Conservation (phyloP, 2,329 filamentous ascomycete genomes). For the Fusarium agapanthi region DNA sequence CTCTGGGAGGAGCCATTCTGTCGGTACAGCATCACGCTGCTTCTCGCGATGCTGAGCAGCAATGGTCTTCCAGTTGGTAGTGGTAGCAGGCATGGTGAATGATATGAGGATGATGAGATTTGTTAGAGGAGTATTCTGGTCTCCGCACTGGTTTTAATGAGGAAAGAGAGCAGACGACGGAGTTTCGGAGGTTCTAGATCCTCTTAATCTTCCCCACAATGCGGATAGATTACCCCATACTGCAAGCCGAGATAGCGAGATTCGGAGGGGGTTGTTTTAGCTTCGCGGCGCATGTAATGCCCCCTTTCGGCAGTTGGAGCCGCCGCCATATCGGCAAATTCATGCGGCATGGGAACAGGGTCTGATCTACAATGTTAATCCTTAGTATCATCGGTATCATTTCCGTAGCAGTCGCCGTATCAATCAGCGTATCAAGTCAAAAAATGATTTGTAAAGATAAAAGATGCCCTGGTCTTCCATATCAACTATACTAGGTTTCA, state of each 20-base stretch:
- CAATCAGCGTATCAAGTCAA: not conserved
- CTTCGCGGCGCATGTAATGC: not conserved
- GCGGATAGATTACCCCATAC: not conserved
- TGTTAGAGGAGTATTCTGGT: too few relatives aligned
- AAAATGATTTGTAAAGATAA: constrained; percentile 6
- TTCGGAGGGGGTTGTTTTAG: not conserved
- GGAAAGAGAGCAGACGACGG: not conserved
- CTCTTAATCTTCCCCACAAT: not conserved
- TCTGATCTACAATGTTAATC: not conserved
- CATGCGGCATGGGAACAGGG: not conserved
- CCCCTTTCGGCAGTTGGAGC: not conserved
- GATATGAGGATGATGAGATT: not conserved
- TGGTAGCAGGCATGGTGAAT: constrained; percentile 25
- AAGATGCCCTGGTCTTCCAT: not conserved
- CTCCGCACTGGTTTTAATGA: not conserved
- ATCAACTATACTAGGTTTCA: not conserved
- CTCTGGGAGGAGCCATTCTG: constrained; percentile 19
- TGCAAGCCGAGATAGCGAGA: not conserved
- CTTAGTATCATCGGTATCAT: not conserved
- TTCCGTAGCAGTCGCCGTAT: not conserved
- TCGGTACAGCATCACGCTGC: constrained; percentile 23
- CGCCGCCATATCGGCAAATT: not conserved
- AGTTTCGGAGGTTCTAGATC: not conserved
- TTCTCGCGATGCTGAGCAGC: constrained; percentile 30
- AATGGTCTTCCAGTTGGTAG: constrained; percentile 26